Conservation (phyloP, 805 yeast genomes). For the Barnettozyma populi region DNA sequence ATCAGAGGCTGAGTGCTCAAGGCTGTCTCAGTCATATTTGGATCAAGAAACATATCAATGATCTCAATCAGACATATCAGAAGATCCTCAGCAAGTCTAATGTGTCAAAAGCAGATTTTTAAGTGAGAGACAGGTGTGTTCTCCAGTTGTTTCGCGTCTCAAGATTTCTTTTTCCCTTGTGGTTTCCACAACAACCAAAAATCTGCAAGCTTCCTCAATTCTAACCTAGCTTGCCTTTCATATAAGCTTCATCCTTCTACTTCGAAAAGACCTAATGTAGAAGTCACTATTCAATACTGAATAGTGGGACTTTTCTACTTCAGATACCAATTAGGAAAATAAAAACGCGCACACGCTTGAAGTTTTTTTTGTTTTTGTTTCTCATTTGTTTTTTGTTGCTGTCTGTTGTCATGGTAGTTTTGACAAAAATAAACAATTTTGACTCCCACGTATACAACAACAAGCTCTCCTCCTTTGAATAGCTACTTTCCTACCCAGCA, state of each 20-base stretch:
- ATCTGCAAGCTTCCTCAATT: neutral
- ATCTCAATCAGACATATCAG: slow-evolving; percentile 33
- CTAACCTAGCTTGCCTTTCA: neutral
- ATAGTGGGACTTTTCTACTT: too few species aligned
- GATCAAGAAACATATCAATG: slow-evolving; percentile 37
- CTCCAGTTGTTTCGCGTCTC: neutral
- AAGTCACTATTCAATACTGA: too few species aligned
- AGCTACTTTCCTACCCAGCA: too few species aligned
- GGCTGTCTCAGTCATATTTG: slow-evolving; percentile 42
- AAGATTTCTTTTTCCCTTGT: neutral
- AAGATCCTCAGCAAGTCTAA: slow-evolving; percentile 19
- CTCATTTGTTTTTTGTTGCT: neutral
- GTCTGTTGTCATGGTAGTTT: neutral
- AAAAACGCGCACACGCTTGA: neutral
- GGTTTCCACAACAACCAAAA: neutral
- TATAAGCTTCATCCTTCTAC: neutral
- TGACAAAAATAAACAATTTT: neutral
- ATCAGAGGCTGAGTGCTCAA: slow-evolving; percentile 31
- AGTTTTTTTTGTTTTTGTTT: neutral
- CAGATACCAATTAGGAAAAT: too few species aligned
- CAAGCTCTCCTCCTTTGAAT: too few species aligned
- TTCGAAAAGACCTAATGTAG: too few species aligned
- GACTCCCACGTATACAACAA: neutral
- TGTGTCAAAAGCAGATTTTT: neutral
- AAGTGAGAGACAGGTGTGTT: too few species aligned